phyloP scores from a whole-genome alignment of 257 asterid genomes.

The Gynochthodes officinalis region DNA sequence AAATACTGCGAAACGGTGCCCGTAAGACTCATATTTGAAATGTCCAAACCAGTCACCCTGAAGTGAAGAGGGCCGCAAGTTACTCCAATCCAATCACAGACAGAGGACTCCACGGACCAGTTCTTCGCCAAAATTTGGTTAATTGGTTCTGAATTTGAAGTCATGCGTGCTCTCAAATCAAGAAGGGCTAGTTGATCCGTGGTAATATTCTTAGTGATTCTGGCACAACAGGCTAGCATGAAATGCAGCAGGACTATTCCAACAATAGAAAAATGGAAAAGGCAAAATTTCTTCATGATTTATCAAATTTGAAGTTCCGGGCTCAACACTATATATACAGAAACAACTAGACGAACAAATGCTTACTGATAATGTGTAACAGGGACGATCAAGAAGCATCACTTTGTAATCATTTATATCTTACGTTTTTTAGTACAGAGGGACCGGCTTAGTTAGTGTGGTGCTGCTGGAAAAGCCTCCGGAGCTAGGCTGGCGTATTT shows the following conservation, averaged over 20 bases:
- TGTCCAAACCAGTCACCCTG: conserved; percentile 17
- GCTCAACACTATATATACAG: no score
- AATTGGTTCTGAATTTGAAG: conserved; percentile 8
- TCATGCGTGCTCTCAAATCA: conserved; percentile 6
- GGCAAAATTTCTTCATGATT: neutral
- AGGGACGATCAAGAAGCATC: no score
- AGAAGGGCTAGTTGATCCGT: conserved; percentile 17
- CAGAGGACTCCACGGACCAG: conserved; percentile 16
- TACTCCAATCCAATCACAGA: conserved; percentile 24
- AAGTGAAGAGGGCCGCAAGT: conserved; percentile 12
- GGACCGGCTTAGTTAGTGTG: no score
- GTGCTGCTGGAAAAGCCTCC: no score
- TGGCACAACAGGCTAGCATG: neutral
- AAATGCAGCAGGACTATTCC: neutral
- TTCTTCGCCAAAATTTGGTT: conserved; percentile 5
- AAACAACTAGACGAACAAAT: no score
- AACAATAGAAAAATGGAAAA: neutral
- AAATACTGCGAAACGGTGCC: conserved; percentile 28
- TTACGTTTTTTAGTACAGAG: no score
- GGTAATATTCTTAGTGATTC: neutral
- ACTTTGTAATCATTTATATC: no score
- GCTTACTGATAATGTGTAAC: no score
- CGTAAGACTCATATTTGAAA: conserved; percentile 17
- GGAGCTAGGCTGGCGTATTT: no score
- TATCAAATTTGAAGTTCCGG: no score